Evolutionary conservation across 352 stramenopile genomes (phyloP).

Genomic region (Pythium monospermum): DNA sequence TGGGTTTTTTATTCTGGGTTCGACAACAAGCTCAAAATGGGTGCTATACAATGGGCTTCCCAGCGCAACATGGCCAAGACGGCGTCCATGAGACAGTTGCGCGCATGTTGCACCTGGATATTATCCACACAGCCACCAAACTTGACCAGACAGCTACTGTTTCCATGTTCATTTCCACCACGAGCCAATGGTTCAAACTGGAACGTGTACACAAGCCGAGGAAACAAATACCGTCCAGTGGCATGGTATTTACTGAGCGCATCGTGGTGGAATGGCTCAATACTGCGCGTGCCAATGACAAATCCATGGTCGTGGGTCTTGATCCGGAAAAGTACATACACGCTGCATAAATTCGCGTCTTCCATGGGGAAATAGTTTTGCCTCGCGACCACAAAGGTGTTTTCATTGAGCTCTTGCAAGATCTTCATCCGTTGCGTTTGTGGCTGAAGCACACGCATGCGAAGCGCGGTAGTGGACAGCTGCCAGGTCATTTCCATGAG

Average conservation of each 20-base stretch:
- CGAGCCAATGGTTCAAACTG: neutral
- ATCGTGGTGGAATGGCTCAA: neutral
- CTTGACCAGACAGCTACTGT: neutral
- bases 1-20: too few relatives aligned
- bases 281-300: conserved; percentile 8
- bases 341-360: conserved; percentile 9
- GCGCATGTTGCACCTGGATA: neutral
- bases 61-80: conserved; percentile 10
- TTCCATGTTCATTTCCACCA: neutral
- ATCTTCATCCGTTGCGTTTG: conserved; percentile 29
- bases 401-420: conserved; percentile 19
- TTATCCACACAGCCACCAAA: conserved; percentile 14
- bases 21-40: conserved; percentile 8
- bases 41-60: conserved; percentile 8
- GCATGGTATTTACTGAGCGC: neutral
- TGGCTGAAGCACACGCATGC: conserved; percentile 22
- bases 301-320: conserved; percentile 5
- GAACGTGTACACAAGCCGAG: conserved; percentile 12
- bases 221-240: conserved; percentile 6
- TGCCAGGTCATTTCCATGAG: conserved; percentile 31
- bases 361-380: conserved; percentile 15
- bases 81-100: conserved; percentile 10
- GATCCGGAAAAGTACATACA: conserved; percentile 15
- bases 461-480: conserved; percentile 22
- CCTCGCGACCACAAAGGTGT: conserved; percentile 10